Evolutionary conservation across 768 basidiomycete species (phyloP).

Genomic region (Russula sp.): DNA sequence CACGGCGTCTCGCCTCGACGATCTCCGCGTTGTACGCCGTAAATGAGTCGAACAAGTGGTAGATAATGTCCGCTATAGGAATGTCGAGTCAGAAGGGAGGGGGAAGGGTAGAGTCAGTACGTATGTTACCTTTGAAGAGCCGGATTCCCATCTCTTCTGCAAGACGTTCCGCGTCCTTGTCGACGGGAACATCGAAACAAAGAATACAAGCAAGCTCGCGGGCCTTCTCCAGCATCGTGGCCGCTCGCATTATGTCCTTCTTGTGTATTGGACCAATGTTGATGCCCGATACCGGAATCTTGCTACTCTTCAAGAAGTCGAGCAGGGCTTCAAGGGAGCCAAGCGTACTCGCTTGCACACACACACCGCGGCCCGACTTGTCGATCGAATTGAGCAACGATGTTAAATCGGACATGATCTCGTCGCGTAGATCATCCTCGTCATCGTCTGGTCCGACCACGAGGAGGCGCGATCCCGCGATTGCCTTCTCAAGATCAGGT

Average conservation of each 20-base stretch:
- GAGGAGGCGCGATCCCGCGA: conserved; percentile 91
- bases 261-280: conserved; percentile 97
- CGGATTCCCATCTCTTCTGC: conserved; percentile 94
- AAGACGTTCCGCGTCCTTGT: conserved; percentile 86
- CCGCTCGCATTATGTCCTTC: conserved; percentile 87
- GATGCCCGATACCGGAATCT: conserved; percentile 96
- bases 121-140: conserved; percentile 77
- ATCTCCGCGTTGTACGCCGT: conserved; percentile 91
- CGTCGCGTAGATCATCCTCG: conserved; percentile 89
- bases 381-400: conserved; percentile 85
- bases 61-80: conserved; percentile 88
- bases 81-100: not conserved
- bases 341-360: conserved; percentile 94
- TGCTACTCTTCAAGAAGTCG: conserved; percentile 90
- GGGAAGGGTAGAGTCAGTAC: not conserved
- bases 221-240: conserved; percentile 92
- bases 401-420: conserved; percentile 95
- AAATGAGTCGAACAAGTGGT: conserved; percentile 96
- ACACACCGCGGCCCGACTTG: conserved; percentile 94
- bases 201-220: conserved; percentile 93
- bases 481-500: conserved; percentile 94
- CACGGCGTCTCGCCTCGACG: conserved; percentile 82
- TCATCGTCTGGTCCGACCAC: conserved; percentile 95
- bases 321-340: conserved; percentile 95
- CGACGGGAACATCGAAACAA: conserved; percentile 92